Base-by-base conservation (phyloP, 345 rosid genomes). In the Lumnitzera littorea region DNA sequence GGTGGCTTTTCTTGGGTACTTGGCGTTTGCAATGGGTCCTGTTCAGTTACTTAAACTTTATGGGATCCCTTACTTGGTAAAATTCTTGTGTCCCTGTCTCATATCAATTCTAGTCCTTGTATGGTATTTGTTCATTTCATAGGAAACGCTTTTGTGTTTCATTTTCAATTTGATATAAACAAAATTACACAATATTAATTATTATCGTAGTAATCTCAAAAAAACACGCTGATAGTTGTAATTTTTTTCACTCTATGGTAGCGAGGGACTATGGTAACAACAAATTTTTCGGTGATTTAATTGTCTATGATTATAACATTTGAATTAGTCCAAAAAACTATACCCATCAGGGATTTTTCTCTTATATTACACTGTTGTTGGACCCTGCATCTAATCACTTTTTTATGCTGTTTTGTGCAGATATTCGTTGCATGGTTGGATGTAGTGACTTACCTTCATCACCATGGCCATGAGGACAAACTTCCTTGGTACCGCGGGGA, bases 401-500 rank as follows among this genome's bases (percentile, higher is more conserved):
- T 29, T 27, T 25, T 10, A 0, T 27, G 48, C 53, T 11, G n/a
- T 49, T 61, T 24, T 12, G 17, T 67, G 57, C 73, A 91, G 98
- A 64, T 80, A 7, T 89, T 86, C 50, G 86, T 89, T 8, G 69
- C 79, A 71, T 89, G 98, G 98, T 72, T 91, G 76, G 98, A 91
- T 66, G 58, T 81, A 6, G 96, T 91, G 12, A 91, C 98, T 15
- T 91, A 87, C 72, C 57, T 91, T 61, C 96, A 91, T 63, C 96
- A 89, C 83, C 98, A 91, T 25, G 98, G 98, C 50, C 85, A 87
- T 27, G 89, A 83, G 15, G 82, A 74, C 58, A 91, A 85, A 66
- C 87, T 91, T 58, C 98, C 96, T 14, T 91, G 96, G 98, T 89
- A 91, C 74, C 92, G 98, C 1, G 89, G 92, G 20, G 61, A 85